phyloP scores from a whole-genome alignment of 306 rosid species.

The Cicer pinnatifidum region DNA sequence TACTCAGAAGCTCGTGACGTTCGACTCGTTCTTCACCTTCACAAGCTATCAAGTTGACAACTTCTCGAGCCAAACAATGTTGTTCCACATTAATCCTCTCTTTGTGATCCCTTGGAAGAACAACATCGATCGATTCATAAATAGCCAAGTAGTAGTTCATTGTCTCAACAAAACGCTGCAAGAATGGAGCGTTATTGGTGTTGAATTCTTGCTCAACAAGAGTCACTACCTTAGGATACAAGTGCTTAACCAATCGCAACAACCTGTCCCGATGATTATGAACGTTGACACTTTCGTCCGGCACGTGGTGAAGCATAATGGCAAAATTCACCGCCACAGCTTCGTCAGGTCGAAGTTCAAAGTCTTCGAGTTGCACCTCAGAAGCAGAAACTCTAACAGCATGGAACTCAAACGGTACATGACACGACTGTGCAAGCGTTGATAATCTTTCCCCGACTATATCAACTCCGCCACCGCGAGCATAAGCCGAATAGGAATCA shows the following conservation, averaged over 20 bases:
- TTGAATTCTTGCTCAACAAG: slow-evolving; percentile 83
- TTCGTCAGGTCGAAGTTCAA: slow-evolving; percentile 68
- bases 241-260: slow-evolving; percentile 67
- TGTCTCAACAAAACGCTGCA: slow-evolving; percentile 73
- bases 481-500: slow-evolving; percentile 67
- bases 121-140: slow-evolving; percentile 76
- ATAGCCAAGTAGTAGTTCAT: slow-evolving; percentile 63
- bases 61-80: slow-evolving; percentile 90
- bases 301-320: slow-evolving; percentile 78
- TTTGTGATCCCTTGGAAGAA: slow-evolving; percentile 76
- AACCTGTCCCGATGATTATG: slow-evolving; percentile 83
- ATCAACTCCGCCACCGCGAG: slow-evolving; percentile 79
- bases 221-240: slow-evolving; percentile 88
- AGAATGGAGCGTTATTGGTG: slow-evolving; percentile 69
- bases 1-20: slow-evolving; percentile 72
- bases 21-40: slow-evolving; percentile 91
- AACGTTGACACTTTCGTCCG: slow-evolving; percentile 73
- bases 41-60: slow-evolving; percentile 89
- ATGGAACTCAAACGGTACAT: slow-evolving; percentile 87
- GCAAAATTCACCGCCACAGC: slow-evolving; percentile 91
- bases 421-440: slow-evolving; percentile 66
- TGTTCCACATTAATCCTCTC: slow-evolving; percentile 93
- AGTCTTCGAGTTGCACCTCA: slow-evolving; percentile 68
- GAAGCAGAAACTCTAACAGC: slow-evolving; percentile 59
- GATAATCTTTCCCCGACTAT: slow-evolving; percentile 71